Conservation (phyloP, 2,329 filamentous ascomycete genomes). For the Fusarium cicatricum region DNA sequence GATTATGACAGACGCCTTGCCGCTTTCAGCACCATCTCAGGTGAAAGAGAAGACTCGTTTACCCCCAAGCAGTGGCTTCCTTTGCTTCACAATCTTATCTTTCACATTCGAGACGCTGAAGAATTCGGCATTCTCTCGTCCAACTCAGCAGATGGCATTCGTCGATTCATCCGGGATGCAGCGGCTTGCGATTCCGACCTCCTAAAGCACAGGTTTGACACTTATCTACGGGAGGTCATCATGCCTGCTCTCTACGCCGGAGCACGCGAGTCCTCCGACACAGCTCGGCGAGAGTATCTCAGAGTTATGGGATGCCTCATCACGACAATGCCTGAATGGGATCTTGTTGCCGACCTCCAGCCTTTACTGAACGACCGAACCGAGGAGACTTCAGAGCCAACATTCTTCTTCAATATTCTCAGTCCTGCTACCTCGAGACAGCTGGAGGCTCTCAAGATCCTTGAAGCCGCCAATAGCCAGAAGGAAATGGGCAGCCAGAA, state of each 20-base stretch:
- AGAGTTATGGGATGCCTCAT: constrained; percentile 82
- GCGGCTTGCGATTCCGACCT: constrained; percentile 51
- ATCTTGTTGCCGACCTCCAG: constrained; percentile 76
- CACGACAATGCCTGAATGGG: constrained; percentile 73
- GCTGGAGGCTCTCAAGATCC: constrained; percentile 79
- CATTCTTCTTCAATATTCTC: constrained; percentile 92
- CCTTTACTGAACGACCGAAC: constrained; percentile 68
- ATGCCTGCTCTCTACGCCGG: constrained; percentile 81
- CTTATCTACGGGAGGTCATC: constrained; percentile 70
- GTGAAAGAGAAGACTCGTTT: constrained; percentile 65
- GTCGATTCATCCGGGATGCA: constrained; percentile 76
- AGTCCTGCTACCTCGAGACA: constrained; percentile 90
- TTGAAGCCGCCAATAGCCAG: constrained; percentile 73
- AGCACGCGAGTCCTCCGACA: constrained; percentile 79
- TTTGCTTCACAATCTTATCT: constrained; percentile 87
- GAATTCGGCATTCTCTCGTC: constrained; percentile 83
- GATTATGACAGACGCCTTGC: constrained; percentile 84
- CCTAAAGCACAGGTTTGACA: constrained; percentile 56
- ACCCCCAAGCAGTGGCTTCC: constrained; percentile 84
- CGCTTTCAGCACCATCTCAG: constrained; percentile 78
- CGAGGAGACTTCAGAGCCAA: constrained; percentile 70
- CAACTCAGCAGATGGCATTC: constrained; percentile 83
- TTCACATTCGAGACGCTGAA: constrained; percentile 84
- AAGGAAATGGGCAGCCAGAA: constrained; percentile 77
- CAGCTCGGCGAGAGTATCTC: constrained; percentile 84